Base-by-base conservation (phyloP, 2,329 filamentous ascomycete genomes). In the Aspergillus ruber region DNA sequence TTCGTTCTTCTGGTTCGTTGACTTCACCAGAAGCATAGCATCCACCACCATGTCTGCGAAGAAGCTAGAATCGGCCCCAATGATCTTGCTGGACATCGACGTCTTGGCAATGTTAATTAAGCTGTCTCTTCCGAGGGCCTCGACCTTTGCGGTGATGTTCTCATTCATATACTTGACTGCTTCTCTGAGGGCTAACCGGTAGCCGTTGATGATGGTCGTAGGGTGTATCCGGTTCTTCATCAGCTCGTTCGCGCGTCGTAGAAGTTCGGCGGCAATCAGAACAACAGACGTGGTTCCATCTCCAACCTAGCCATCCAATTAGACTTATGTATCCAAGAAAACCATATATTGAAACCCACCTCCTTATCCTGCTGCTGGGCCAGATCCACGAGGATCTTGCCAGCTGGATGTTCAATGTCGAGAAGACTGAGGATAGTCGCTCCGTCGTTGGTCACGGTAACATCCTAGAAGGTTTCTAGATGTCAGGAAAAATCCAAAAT, bases 161-260 rank as follows among this genome's bases (percentile, higher is more conserved):
- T 98, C 93, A 74, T 89, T 91, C 85, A 98, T 94, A 75, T 96
- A 98, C 74, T 95, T 94, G 67, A 98, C 85, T 50, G 93, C 93
- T 77, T 98, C 93, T 64, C 93, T 82, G 58, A 98, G 80, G 51
- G 93, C 93, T 63, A 98, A 81, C 64, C 93, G 83, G 80, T 98
- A 98, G 63, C 93, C 93, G 53, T 90, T 97, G 68, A 98, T 98
- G 74, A 98, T 97, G 52, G 94, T 98, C 21, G 93, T 98, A 48
- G 93, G 94, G 75, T 98, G 93, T 81, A 98, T 98, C 70, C 90
- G 88, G 82, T 97, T 98, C 80, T 93, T 96, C 87, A 97, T 94
- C 57, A 98, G 81, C 75, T 98, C 93, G 77, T 98, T 98, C 54
- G 84, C 93, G 72, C 93, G 82, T 68, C 87, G 83, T 64, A 98